These are phyloP conservation scores for Parasitella parasitica DNA, from an alignment of 371 early-diverging fungal genomes.

Conservation along the genomic window DNA sequence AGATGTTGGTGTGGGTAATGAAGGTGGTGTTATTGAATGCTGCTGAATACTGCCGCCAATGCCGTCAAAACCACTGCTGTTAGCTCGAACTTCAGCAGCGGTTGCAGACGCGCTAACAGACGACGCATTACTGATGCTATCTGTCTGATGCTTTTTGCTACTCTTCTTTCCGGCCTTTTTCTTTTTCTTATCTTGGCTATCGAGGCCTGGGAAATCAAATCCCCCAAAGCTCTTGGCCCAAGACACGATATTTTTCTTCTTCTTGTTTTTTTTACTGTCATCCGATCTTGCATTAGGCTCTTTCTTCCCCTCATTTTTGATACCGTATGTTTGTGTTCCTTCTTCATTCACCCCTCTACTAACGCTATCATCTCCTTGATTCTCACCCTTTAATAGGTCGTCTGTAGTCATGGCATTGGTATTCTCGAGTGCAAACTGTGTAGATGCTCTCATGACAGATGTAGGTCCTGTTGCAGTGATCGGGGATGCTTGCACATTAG, in stretches of 20 bases:
- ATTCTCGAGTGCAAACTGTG: neutral
- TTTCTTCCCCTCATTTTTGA: neutral
- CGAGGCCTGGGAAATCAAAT: slow-evolving; percentile 27
- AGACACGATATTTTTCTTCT: slow-evolving; percentile 23
- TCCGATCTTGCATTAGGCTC: neutral
- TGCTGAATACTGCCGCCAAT: neutral
- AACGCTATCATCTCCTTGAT: neutral
- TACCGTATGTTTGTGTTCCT: neutral
- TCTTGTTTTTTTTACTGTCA: slow-evolving; percentile 20
- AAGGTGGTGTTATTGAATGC: no score
- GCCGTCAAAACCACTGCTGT: neutral
- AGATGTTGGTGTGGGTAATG: neutral
- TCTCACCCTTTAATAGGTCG: slow-evolving; percentile 4
- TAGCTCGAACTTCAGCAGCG: neutral
- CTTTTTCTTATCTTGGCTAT: slow-evolving; percentile 17
- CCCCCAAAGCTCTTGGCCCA: slow-evolving; percentile 42
- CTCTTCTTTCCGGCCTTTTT: slow-evolving; percentile 6
- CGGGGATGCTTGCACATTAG: no score
- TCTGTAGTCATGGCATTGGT: neutral
- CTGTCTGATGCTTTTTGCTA: neutral
- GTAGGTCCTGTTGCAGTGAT: neutral
- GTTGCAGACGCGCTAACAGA: no score
- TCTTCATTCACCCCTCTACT: slow-evolving; percentile 1
- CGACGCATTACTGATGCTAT: neutral
- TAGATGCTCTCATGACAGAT: neutral